Evolutionary conservation across 1,139 yeast species (phyloP).

Genomic region (Diutina ranongensis): DNA sequence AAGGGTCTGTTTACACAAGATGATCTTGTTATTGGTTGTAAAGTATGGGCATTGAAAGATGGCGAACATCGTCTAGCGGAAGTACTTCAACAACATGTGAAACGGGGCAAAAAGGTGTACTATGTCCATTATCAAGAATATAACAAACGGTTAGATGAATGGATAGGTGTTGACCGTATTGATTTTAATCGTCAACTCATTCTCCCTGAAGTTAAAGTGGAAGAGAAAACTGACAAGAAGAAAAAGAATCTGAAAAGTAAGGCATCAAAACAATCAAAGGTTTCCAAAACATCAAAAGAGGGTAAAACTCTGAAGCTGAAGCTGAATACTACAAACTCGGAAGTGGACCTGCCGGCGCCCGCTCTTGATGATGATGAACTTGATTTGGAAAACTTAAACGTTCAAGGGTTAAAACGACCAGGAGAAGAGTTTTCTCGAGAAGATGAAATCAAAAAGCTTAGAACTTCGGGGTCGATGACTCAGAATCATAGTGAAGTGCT

Average conservation of each 20-base stretch:
- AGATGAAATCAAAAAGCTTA: constrained; percentile 79
- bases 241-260: constrained; percentile 15
- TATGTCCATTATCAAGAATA: constrained; percentile 93
- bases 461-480: constrained; percentile 95
- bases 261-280: constrained; percentile 12
- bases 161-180: constrained; percentile 67
- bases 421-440: constrained; percentile 72
- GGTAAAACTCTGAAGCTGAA: constrained; percentile 9
- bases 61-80: constrained; percentile 76
- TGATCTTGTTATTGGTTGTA: constrained; percentile 61
- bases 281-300: constrained; percentile 13
- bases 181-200: constrained; percentile 58
- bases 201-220: constrained; percentile 54
- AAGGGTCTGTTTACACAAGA: constrained; percentile 20
- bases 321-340: constrained; percentile 15
- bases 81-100: constrained; percentile 61
- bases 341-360: constrained; percentile 12
- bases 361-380: constrained; percentile 37
- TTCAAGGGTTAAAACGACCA: constrained; percentile 60
- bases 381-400: constrained; percentile 80
- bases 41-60: constrained; percentile 72
- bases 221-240: constrained; percentile 17
- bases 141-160: constrained; percentile 84
- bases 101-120: constrained; percentile 69
- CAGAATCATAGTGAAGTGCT: constrained; percentile 85